phyloP scores from a whole-genome alignment of 2,329 filamentous ascomycete genomes.

The Aphanocladium album region DNA sequence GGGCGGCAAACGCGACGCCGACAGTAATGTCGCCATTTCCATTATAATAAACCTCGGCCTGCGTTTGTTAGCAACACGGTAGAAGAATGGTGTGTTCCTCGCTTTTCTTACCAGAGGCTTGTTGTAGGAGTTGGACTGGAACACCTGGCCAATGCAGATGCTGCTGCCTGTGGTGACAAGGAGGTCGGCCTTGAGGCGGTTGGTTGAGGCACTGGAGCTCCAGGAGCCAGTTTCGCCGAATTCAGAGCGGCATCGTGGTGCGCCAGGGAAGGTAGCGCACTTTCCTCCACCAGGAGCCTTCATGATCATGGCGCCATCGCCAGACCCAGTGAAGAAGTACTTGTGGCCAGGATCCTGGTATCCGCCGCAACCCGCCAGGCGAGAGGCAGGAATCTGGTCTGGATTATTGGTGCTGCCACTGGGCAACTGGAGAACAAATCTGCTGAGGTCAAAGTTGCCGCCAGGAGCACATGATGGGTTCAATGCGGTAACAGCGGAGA shows the following conservation, averaged over 20 bases:
- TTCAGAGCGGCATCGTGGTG: slow-evolving; percentile 1
- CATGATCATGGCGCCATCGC: slow-evolving; percentile 6
- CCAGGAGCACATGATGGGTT: neutral
- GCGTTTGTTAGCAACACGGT: neutral
- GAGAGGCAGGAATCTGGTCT: slow-evolving; percentile 19
- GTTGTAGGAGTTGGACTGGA: slow-evolving; percentile 5
- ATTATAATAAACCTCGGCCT: slow-evolving; percentile 5
- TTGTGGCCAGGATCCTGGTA: neutral
- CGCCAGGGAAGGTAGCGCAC: slow-evolving; percentile 1
- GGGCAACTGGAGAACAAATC: slow-evolving; percentile 9
- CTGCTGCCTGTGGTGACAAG: neutral
- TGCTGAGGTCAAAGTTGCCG: slow-evolving; percentile 2
- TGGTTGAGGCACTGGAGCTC: neutral
- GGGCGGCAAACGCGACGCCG: neutral
- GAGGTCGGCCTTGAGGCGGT: neutral
- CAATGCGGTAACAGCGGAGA: neutral
- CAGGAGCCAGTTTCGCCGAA: neutral
- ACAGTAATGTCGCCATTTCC: neutral
- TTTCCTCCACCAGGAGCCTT: slow-evolving; percentile 5
- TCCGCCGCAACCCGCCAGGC: slow-evolving; percentile 1
- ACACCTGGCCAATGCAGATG: slow-evolving; percentile 5
- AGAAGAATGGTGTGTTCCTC: neutral
- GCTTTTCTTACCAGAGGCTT: slow-evolving; percentile 1
- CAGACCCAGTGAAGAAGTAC: slow-evolving; percentile 2
- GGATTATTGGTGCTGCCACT: neutral